A percentile compares a stretch with the other conserved stretches of the same genome.
These are phyloP conservation scores for Funneliformis geosporum DNA, from an alignment of 192 early-diverging fungal species.

Conservation along the genomic window DNA sequence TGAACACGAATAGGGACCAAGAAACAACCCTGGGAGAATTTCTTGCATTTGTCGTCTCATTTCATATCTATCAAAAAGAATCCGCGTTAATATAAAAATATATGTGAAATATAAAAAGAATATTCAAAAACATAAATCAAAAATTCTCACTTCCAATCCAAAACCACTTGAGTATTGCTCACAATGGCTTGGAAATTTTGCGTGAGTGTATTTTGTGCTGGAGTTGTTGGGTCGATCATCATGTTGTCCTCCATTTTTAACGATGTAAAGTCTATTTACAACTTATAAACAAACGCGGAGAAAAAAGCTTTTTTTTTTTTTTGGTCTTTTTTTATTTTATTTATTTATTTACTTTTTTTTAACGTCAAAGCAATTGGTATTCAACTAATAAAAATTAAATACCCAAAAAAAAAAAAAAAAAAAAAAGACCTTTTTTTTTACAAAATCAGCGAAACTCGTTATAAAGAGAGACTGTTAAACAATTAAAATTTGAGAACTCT, in stretches of 20 bases:
- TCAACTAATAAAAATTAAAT: too few relatives aligned
- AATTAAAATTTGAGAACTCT: background rate
- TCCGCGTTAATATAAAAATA: background rate
- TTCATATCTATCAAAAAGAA: conserved; percentile 53
- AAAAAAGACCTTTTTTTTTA: too few relatives aligned
- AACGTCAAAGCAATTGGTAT: too few relatives aligned
- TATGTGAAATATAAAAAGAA: background rate
- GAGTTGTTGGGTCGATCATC: conserved; percentile 9
- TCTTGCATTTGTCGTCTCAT: conserved; percentile 84
- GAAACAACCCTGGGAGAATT: conserved; percentile 68
- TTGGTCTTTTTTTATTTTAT: too few relatives aligned
- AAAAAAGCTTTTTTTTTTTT: background rate
- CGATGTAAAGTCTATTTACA: background rate
- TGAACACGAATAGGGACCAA: conserved; percentile 78
- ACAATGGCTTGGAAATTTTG: conserved; percentile 29
- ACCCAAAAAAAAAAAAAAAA: too few relatives aligned
- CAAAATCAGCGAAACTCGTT: too few relatives aligned
- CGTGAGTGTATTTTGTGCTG: background rate
- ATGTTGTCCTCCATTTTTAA: conserved; percentile 14
- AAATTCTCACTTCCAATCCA: conserved; percentile 31
- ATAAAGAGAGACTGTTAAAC: too few relatives aligned
- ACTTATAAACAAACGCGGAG: background rate
- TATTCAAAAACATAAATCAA: background rate
- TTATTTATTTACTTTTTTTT: too few relatives aligned
- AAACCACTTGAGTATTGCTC: conserved; percentile 22